Evolutionary conservation across 805 yeast genomes (phyloP).

Genomic region (Teunomyces atbi): DNA sequence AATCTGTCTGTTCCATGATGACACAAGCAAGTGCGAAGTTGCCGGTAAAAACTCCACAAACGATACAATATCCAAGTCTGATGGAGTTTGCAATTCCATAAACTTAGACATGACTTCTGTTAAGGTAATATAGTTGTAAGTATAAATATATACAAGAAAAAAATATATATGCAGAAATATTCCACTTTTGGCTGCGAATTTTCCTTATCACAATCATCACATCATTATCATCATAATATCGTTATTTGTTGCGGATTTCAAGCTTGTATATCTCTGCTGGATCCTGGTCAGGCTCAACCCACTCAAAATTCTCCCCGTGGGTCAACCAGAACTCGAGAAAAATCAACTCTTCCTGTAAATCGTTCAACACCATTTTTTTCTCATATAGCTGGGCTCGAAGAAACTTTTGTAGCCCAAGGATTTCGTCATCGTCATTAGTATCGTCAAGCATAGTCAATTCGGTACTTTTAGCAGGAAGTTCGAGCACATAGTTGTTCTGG

Average conservation of each 20-base stretch:
- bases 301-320: constrained; percentile 35
- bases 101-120: constrained; percentile 8
- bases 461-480: constrained; percentile 14
- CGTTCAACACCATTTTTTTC: constrained; percentile 36
- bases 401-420: constrained; percentile 13
- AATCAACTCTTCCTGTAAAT: constrained; percentile 32
- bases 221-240: not conserved
- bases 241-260: constrained; percentile 3
- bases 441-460: not conserved
- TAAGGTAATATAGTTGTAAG: not conserved
- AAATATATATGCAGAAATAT: no score
- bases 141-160: no score
- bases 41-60: constrained; percentile 38
- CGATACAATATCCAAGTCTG: constrained; percentile 41
- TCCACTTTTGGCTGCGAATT: not conserved
- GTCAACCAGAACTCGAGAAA: constrained; percentile 38
- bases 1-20: constrained; percentile 59
- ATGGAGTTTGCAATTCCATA: constrained; percentile 20
- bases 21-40: constrained; percentile 40
- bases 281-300: constrained; percentile 49
- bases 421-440: not conserved
- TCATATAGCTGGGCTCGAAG: constrained; percentile 21
- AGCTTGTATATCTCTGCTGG: constrained; percentile 35
- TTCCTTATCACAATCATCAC: not conserved
- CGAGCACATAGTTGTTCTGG: constrained; percentile 23